Percentiles rank a stretch among this genome's conserved stretches.
Conservation (phyloP, 306 rosid genomes). For the Albizia julibrissin region DNA sequence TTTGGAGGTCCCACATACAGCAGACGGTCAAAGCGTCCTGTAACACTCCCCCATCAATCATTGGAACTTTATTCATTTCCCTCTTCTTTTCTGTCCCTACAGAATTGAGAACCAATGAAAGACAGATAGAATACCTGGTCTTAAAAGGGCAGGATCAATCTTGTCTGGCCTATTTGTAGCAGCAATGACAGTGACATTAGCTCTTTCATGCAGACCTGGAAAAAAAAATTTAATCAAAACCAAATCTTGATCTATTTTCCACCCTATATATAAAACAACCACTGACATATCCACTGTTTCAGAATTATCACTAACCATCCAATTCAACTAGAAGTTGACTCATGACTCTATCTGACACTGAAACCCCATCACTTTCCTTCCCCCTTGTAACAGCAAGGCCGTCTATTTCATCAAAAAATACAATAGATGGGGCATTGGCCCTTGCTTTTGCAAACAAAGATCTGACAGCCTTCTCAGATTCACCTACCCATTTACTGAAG, state of each 20-base stretch:
- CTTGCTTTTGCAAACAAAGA: conserved; percentile 90
- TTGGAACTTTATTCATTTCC: conserved; percentile 20
- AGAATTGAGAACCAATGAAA: background rate
- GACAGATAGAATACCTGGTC: conserved; percentile 66
- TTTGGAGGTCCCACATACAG: conserved; percentile 92
- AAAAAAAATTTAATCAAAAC: conserved; percentile 24
- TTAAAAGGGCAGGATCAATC: conserved; percentile 84
- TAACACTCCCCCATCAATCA: conserved; percentile 17
- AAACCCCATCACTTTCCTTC: conserved; percentile 82
- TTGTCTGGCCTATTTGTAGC: conserved; percentile 96
- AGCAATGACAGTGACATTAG: conserved; percentile 82
- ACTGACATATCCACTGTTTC: conserved; percentile 22
- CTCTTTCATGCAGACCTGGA: conserved; percentile 84
- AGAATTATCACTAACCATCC: conserved; percentile 72
- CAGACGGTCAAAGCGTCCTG: conserved; percentile 92
- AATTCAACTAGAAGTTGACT: conserved; percentile 89
- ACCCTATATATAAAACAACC: background rate
- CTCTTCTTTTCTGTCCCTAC: background rate
- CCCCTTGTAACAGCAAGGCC: conserved; percentile 85
- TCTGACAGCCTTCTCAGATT: conserved; percentile 96
- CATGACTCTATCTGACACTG: conserved; percentile 93
- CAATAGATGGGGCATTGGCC: conserved; percentile 94
- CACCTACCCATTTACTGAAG: conserved; percentile 99
- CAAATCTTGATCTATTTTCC: conserved; percentile 17
- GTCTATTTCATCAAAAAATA: conserved; percentile 92